Conservation (phyloP, 2,329 filamentous ascomycete genomes). For the Rhynchosporium graminicola region DNA sequence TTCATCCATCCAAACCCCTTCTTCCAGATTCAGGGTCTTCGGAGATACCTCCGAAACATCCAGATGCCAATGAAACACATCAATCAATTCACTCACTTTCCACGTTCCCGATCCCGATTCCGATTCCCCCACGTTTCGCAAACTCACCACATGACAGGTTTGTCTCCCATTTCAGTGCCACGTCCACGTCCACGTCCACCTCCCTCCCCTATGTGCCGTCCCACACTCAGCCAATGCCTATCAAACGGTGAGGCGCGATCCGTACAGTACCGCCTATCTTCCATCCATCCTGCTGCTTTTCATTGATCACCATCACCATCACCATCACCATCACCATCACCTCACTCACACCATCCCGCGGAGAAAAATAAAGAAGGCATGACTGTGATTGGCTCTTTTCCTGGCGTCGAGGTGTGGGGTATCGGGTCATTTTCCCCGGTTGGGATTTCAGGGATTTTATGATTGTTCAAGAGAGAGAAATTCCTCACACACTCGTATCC, state of each 20-base stretch:
- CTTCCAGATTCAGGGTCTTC: background rate
- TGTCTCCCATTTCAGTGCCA: background rate
- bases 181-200: slow-evolving; percentile 10
- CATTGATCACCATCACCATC: background rate
- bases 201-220: background rate
- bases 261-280: no score
- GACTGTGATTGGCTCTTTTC: no score
- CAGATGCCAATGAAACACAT: background rate
- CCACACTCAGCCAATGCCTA: background rate
- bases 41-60: background rate
- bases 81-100: background rate
- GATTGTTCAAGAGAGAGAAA: no score
- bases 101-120: background rate
- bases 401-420: no score
- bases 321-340: background rate
- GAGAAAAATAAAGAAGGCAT: no score
- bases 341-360: background rate
- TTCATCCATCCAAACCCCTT: no score
- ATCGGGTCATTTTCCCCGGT: no score
- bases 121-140: slow-evolving; percentile 6
- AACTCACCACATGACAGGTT: slow-evolving; percentile 1
- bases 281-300: background rate
- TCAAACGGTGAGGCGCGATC: no score
- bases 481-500: no score
- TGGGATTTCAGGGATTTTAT: no score